These are phyloP conservation scores for Plasmopara muralis DNA, from an alignment of 352 stramenopile genomes.

Conservation along the genomic window DNA sequence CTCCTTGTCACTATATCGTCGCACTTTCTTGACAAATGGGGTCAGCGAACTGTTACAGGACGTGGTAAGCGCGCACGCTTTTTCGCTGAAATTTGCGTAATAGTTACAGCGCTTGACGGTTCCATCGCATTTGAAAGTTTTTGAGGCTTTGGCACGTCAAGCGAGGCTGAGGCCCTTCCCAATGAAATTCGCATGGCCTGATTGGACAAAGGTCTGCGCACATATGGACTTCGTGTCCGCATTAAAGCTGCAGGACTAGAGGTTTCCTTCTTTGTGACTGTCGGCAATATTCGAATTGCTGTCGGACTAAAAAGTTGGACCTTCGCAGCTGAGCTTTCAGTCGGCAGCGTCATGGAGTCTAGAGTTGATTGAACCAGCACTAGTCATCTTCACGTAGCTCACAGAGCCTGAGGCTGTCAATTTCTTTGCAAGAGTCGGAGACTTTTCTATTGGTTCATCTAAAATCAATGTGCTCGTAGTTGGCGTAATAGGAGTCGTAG, in stretches of 20 bases:
- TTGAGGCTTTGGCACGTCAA: constrained; percentile 6
- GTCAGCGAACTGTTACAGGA: constrained; percentile 17
- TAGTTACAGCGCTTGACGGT: constrained; percentile 17
- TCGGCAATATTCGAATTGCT: constrained; percentile 11
- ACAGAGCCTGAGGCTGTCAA: constrained; percentile 5
- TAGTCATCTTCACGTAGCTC: constrained; percentile 12
- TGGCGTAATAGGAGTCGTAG: constrained; percentile 11
- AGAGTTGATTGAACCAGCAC: constrained; percentile 10
- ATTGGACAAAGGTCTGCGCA: constrained; percentile 5
- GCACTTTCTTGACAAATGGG: constrained; percentile 26
- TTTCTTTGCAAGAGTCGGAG: constrained; percentile 9
- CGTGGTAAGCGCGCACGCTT: constrained; percentile 16
- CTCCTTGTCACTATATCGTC: constrained; percentile 10
- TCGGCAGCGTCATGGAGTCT: constrained; percentile 19
- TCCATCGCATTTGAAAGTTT: constrained; percentile 12
- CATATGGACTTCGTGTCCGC: constrained; percentile 14
- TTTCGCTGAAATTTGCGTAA: constrained; percentile 13
- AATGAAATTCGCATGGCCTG: constrained; percentile 13
- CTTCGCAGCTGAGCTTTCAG: constrained; percentile 29
- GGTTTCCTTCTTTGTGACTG: constrained; percentile 9
- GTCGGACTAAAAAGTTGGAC: constrained; percentile 14
- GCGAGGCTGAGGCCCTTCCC: constrained; percentile 10
- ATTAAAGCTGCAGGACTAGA: constrained; percentile 10
- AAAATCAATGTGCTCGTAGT: constrained; percentile 1
- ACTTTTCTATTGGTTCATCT: constrained; percentile 3